Evolutionary conservation across 2,329 filamentous ascomycete species (phyloP).

Genomic region (Botryotinia narcissicola): DNA sequence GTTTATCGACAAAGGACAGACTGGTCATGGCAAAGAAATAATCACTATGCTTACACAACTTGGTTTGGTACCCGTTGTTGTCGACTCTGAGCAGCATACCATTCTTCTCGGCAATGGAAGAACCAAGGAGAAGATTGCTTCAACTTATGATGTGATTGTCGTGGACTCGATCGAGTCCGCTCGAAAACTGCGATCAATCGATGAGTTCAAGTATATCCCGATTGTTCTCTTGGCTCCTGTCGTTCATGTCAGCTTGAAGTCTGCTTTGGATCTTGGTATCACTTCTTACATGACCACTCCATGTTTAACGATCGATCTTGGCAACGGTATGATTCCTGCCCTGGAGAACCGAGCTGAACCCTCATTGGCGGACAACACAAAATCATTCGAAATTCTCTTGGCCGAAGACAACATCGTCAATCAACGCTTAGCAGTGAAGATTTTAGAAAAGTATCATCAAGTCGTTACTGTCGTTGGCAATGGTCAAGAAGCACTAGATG

Average conservation of each 20-base stretch:
- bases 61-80: conserved; percentile 77
- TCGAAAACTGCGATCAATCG: conserved; percentile 77
- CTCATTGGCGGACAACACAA: conserved; percentile 87
- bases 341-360: conserved; percentile 91
- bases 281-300: conserved; percentile 99
- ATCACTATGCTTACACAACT: conserved; percentile 74
- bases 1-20: conserved; percentile 89
- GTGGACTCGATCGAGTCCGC: conserved; percentile 93
- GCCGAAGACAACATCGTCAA: conserved; percentile 98
- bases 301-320: conserved; percentile 88
- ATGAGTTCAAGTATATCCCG: conserved; percentile 97
- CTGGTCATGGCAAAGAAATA: conserved; percentile 73
- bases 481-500: conserved; percentile 86
- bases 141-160: conserved; percentile 85
- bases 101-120: conserved; percentile 49
- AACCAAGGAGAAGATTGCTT: conserved; percentile 43
- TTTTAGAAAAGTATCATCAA: conserved; percentile 94
- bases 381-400: conserved; percentile 90
- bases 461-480: conserved; percentile 92
- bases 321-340: conserved; percentile 93
- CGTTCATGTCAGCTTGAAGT: conserved; percentile 89
- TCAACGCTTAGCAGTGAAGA: conserved; percentile 92
- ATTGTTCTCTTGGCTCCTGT: conserved; percentile 88
- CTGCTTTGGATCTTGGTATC: conserved; percentile 89
- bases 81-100: conserved; percentile 72